These are phyloP conservation scores for Laburnicola sp. DNA, from an alignment of 2,329 filamentous ascomycete genomes.

Conservation along the genomic window DNA sequence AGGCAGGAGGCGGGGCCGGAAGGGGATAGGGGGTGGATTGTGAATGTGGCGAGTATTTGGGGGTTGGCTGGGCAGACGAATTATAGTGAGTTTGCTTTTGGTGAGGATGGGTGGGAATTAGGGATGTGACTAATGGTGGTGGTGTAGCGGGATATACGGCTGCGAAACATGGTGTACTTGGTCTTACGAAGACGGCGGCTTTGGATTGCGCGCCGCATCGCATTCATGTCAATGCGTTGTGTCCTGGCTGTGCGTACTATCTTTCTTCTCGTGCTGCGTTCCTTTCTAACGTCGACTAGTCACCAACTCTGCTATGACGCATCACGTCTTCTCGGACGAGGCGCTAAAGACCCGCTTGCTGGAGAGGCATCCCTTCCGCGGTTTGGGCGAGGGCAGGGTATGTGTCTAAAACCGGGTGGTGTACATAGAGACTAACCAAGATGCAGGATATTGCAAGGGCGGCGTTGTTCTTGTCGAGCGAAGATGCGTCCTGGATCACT, in stretches of 20 bases:
- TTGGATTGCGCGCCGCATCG: slow-evolving; percentile 49
- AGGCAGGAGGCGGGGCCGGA: slow-evolving; percentile 35
- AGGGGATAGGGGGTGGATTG: slow-evolving; percentile 43
- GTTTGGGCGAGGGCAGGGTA: slow-evolving; percentile 20
- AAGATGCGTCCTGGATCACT: slow-evolving; percentile 50
- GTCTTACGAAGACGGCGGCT: slow-evolving; percentile 52
- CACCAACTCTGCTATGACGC: slow-evolving; percentile 40
- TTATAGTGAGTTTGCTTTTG: slow-evolving; percentile 24
- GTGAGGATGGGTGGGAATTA: not conserved
- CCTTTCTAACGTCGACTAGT: slow-evolving; percentile 20
- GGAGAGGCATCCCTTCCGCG: slow-evolving; percentile 34
- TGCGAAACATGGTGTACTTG: slow-evolving; percentile 52
- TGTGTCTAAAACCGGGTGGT: not conserved
- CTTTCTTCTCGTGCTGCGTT: not conserved
- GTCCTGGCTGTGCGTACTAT: slow-evolving; percentile 46
- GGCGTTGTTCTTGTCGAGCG: slow-evolving; percentile 50
- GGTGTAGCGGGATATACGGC: slow-evolving; percentile 49
- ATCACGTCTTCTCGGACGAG: slow-evolving; percentile 17
- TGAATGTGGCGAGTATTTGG: slow-evolving; percentile 54
- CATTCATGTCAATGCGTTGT: slow-evolving; percentile 49
- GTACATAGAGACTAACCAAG: not conserved
- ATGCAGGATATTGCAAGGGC: slow-evolving; percentile 32
- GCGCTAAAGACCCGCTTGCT: slow-evolving; percentile 12
- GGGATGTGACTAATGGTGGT: not conserved
- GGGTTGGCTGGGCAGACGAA: slow-evolving; percentile 47